Conservation (phyloP, 345 rosid genomes). For the Erysimum cheiranthoides region DNA sequence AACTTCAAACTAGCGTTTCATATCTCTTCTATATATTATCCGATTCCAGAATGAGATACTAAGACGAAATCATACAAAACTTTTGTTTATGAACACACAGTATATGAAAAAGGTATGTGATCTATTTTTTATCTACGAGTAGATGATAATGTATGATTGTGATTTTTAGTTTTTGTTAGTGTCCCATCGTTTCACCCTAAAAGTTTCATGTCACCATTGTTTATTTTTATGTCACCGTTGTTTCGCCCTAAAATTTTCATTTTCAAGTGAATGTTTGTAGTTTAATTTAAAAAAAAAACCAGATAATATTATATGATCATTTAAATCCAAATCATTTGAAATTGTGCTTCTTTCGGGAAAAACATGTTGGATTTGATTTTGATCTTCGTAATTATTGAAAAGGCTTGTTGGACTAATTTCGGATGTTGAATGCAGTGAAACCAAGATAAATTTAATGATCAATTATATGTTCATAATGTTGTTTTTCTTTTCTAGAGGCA, state of each 20-base stretch:
- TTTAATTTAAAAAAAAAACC: no score
- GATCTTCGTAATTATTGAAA: no score
- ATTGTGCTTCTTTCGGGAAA: background rate
- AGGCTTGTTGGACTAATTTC: no score
- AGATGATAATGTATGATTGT: no score
- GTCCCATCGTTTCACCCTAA: no score
- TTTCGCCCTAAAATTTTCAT: no score
- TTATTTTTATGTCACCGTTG: no score
- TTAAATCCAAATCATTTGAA: no score
- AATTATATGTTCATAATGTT: background rate
- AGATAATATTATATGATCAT: no score
- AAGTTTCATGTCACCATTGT: no score
- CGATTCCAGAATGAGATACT: background rate
- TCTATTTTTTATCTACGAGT: background rate
- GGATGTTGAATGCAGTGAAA: background rate
- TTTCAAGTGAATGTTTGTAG: no score
- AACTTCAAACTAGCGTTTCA: background rate
- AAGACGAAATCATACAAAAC: background rate
- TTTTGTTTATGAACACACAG: background rate
- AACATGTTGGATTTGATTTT: background rate
- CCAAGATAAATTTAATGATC: background rate
- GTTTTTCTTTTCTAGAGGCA: background rate
- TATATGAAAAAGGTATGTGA: background rate
- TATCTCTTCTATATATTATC: background rate
- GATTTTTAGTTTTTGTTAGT: no score